Conservation (phyloP, 2,329 filamentous ascomycete genomes). For the Myriosclerotinia duriaeana region DNA sequence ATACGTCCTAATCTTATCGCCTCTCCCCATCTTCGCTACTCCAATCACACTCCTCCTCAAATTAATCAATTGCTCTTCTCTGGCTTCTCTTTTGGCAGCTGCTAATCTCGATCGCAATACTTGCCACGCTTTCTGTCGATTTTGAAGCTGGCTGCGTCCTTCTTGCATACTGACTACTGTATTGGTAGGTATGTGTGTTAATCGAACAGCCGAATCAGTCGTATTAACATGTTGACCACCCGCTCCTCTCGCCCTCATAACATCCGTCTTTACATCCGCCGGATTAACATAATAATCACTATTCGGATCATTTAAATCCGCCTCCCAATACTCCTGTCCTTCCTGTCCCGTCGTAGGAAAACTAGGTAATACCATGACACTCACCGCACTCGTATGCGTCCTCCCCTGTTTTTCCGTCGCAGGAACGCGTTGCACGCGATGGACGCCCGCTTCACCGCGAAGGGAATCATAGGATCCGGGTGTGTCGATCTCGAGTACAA, state of each 20-base stretch:
- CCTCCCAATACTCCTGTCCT: slow-evolving; percentile 50
- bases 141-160: slow-evolving; percentile 82
- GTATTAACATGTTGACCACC: slow-evolving; percentile 99
- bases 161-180: slow-evolving; percentile 92
- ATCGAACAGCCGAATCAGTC: slow-evolving; percentile 89
- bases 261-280: slow-evolving; percentile 78
- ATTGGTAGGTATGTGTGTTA: slow-evolving; percentile 87
- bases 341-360: slow-evolving; percentile 60
- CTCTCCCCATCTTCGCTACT: slow-evolving; percentile 78
- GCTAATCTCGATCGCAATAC: slow-evolving; percentile 80
- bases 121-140: slow-evolving; percentile 84
- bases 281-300: slow-evolving; percentile 91
- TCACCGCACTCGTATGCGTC: slow-evolving; percentile 89
- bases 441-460: slow-evolving; percentile 87
- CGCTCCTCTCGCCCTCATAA: slow-evolving; percentile 88
- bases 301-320: slow-evolving; percentile 75
- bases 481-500: slow-evolving; percentile 77
- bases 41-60: slow-evolving; percentile 78
- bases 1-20: slow-evolving; percentile 85
- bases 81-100: slow-evolving; percentile 73
- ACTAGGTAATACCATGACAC: slow-evolving; percentile 86
- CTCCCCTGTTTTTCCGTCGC: slow-evolving; percentile 87
- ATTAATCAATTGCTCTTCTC: slow-evolving; percentile 75
- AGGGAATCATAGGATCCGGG: slow-evolving; percentile 78
- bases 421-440: slow-evolving; percentile 90